Base-by-base conservation (phyloP, 768 basidiomycete genomes). In the Calocybe indica region DNA sequence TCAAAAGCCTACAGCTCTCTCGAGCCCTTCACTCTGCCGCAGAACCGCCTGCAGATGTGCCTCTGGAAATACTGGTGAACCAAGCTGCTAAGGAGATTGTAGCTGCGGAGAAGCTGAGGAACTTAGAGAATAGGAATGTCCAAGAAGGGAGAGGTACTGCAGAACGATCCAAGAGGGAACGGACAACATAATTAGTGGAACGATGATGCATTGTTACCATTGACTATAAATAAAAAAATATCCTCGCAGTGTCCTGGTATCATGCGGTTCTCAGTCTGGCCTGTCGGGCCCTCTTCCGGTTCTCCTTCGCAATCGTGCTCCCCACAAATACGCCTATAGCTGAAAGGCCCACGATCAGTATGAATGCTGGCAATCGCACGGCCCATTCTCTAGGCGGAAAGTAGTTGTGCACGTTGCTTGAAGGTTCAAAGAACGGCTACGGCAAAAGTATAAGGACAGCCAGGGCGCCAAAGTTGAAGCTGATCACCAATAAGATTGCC, bases 381-480 rank as follows among this genome's bases (percentile, higher is more conserved):
- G 92, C 94, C 92, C 93, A 97, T 71, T 96, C 92, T 42, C 94
- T 74, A 5, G 88, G 62, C 0, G 91, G 95, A 63, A 98, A 97
- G 66, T 79, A 82, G 37, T 59, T 54, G 52, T 93, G 90, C 30
- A 95, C 70, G 13, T 83, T 78, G 57, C 81, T 92, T 2, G 80
- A 75, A 1, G 73, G 52, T 49, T 89, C 83, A 52, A 96, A 82
- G 72, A 96, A 92, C 5, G 94, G 94, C 83, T 85, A 46, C 36
- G 49, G 49, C 36, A 47, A 41, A 48, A 43, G 37, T 55, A 32
- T 45, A 48, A 49, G 54, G 42, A 51, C 28, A 32, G 32, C 37
- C 33, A 35, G 33, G 45, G 31, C 13, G 50, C 29, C 11, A 40
- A 22, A 43, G 39, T 34, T 9, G n/a, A 31, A 35, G 29, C 10